Percentiles rank a stretch among this genome's conserved stretches.
Evolutionary conservation across 2,329 filamentous ascomycete genomes (phyloP).

Genomic region (Colletotrichum brevisporum): DNA sequence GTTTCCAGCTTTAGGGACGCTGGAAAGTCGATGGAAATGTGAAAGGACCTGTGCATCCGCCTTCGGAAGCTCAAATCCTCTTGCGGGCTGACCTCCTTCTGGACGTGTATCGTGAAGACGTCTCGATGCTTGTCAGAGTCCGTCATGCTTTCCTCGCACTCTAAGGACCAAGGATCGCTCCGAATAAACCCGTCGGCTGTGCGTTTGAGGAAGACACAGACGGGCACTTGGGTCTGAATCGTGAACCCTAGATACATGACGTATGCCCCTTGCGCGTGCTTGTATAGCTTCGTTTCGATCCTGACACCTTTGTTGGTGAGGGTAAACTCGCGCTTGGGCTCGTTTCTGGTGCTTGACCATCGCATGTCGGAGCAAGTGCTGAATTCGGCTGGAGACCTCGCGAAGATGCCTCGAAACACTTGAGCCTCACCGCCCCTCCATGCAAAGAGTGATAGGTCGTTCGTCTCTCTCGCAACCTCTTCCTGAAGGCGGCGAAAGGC

Average conservation of each 20-base stretch:
- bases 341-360: neutral
- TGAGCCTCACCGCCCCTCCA: neutral
- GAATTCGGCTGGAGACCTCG: slow-evolving; percentile 1
- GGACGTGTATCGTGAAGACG: neutral
- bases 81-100: neutral
- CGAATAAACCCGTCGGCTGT: neutral
- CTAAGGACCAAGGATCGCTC: neutral
- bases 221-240: neutral
- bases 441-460: slow-evolving; percentile 13
- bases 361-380: neutral
- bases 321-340: neutral
- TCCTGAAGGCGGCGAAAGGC: slow-evolving; percentile 42
- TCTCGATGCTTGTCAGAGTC: neutral
- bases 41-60: neutral
- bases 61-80: neutral
- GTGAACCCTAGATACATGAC: neutral
- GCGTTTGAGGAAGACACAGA: neutral
- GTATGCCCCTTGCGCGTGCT: neutral
- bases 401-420: neutral
- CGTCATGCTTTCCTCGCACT: neutral
- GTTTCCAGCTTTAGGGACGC: neutral
- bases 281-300: neutral
- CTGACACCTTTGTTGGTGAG: neutral
- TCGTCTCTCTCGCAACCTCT: neutral
- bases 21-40: neutral